Evolutionary conservation across 2,329 filamentous ascomycete species (phyloP).

Genomic region (Coniochaeta ligniaria): DNA sequence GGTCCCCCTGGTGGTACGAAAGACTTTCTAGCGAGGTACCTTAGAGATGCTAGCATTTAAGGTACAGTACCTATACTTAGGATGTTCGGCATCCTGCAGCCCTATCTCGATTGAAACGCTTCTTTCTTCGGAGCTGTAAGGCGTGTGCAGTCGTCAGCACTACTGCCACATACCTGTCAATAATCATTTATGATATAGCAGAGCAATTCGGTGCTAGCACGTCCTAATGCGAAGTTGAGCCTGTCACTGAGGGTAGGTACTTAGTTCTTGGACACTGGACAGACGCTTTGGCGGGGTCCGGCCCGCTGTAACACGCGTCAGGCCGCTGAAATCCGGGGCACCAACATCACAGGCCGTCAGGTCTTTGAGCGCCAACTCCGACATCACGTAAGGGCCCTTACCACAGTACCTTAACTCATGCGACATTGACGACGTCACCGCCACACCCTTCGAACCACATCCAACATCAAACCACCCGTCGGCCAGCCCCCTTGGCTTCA

Average conservation of each 20-base stretch:
- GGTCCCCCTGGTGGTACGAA: no score
- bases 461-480: background rate
- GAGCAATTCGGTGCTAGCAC: no score
- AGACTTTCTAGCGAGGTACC: no score
- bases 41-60: no score
- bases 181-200: no score
- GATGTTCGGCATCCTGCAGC: background rate
- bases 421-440: background rate
- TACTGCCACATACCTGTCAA: no score
- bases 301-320: background rate
- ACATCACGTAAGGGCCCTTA: background rate
- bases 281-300: background rate
- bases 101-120: background rate
- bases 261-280: background rate
- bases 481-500: slow-evolving; percentile 4
- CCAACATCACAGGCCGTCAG: background rate
- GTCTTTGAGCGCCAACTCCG: background rate
- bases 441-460: slow-evolving; percentile 1
- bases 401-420: background rate
- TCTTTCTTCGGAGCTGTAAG: background rate
- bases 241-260: no score
- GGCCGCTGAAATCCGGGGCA: background rate
- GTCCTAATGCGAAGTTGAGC: no score
- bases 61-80: no score
- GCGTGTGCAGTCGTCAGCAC: no score